A percentile compares a stretch with the other conserved stretches of the same genome.
phyloP scores from a whole-genome alignment of 257 asterid species.

The Petunia secreta region DNA sequence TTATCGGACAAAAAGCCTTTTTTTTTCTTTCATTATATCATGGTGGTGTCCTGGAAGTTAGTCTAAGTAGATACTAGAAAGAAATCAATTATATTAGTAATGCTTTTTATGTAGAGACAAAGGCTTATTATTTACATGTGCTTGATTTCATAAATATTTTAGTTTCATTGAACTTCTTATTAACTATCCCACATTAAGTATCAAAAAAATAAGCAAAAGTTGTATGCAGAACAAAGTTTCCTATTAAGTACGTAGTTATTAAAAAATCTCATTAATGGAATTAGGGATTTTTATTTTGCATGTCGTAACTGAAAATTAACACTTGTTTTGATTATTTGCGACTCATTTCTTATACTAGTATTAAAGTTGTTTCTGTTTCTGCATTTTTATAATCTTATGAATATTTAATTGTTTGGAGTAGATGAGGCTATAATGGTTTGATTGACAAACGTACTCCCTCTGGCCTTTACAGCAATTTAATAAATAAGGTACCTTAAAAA shows the following conservation, averaged over 20 bases:
- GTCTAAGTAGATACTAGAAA: too few species aligned
- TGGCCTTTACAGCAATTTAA: background rate
- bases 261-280: constrained; percentile 11
- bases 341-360: background rate
- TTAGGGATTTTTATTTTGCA: background rate
- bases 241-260: background rate
- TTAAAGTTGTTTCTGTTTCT: background rate
- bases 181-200: background rate
- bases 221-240: background rate
- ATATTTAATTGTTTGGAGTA: constrained; percentile 8
- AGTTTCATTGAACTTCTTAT: background rate
- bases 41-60: too few species aligned
- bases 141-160: background rate
- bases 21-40: background rate
- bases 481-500: background rate
- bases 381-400: background rate
- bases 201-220: constrained; percentile 4
- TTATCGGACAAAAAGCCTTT: constrained; percentile 13
- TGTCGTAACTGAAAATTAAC: background rate
- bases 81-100: too few species aligned
- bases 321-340: background rate
- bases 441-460: background rate
- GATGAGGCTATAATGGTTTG: background rate
- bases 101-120: too few species aligned
- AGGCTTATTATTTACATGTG: too few species aligned